Percentiles rank a stretch among this genome's conserved stretches.
Evolutionary conservation across 2,329 filamentous ascomycete species (phyloP).

Genomic region (Clonostachys rosea): DNA sequence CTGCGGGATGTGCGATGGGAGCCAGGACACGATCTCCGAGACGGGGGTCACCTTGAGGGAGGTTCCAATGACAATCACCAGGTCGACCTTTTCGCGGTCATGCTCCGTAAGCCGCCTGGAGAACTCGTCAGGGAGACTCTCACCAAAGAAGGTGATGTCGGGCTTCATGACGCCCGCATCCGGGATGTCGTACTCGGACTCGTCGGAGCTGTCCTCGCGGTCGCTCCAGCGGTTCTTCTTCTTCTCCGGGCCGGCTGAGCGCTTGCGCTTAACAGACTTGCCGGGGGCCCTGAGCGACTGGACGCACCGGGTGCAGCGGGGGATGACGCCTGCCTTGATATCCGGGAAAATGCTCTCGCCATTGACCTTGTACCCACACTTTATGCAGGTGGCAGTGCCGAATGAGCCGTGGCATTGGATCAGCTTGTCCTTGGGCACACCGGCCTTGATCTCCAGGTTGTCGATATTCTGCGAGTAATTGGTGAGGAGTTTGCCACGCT

Average conservation of each 20-base stretch:
- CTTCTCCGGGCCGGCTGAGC: slow-evolving; percentile 32
- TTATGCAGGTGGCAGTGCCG: slow-evolving; percentile 83
- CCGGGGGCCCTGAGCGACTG: slow-evolving; percentile 35
- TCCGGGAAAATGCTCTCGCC: slow-evolving; percentile 78
- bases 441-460: slow-evolving; percentile 85
- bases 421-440: slow-evolving; percentile 74
- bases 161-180: slow-evolving; percentile 85
- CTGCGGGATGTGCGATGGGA: slow-evolving; percentile 78
- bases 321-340: slow-evolving; percentile 71
- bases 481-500: slow-evolving; percentile 83
- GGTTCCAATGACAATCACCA: slow-evolving; percentile 94
- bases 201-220: slow-evolving; percentile 30
- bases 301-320: slow-evolving; percentile 70
- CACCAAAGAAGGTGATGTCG: slow-evolving; percentile 97
- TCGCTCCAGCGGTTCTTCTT: slow-evolving; percentile 25
- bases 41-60: slow-evolving; percentile 95
- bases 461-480: slow-evolving; percentile 99
- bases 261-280: slow-evolving; percentile 28
- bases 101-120: slow-evolving; percentile 73
- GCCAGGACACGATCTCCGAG: slow-evolving; percentile 78
- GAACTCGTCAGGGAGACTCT: slow-evolving; percentile 81
- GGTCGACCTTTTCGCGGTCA: slow-evolving; percentile 75
- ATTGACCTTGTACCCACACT: slow-evolving; percentile 68
- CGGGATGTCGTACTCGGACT: slow-evolving; percentile 50
- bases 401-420: slow-evolving; percentile 97